Base-by-base conservation (phyloP, 2,329 filamentous ascomycete genomes). In the Fusarium cicatricum region DNA sequence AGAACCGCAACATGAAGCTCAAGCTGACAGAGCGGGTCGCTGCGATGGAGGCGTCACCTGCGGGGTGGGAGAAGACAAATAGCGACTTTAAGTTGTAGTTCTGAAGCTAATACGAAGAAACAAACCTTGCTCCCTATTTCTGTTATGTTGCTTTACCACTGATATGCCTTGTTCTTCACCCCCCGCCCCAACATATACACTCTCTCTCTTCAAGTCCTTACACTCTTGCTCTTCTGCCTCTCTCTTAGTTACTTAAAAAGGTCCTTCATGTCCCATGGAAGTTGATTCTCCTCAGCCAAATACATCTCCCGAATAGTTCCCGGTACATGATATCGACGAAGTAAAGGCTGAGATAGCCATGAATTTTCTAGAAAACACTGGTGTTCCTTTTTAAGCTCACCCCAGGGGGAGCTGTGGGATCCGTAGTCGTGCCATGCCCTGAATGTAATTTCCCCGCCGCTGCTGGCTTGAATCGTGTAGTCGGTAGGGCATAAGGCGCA, bases 81-180 rank as follows among this genome's bases (percentile, higher is more conserved):
- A 82, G 80, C 4, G 90, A 92, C 70, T 94, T 95, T 68, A 95
- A 95, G 73, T 75, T 95, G 38, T 92, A 69, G 55, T 51, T 4
- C 11, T 16, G 34, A 5, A 1, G 19, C 29, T 23, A 33, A 48
- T 10, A 23, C 17, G 36, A 33, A n/a, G 21, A 7, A 29, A 26
- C 1, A 6, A 11, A 12, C 16, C 12, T 31, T 31, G 29, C 11
- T 31, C 14, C 12, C 8, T 32, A 3, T 11, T 14, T 32, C 14
- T 8, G 14, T 11, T 14, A 5, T 7, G 12, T 4, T 14, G 7
- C 21, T 26, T 10, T 26, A 26, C 9, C 23, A 10, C 9, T 26
- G 23, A 26, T 26, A 26, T 10, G 9, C 9, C 23, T 26, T 8
- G 9, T 26, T 10, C 23, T 26, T 8, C 9, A 26, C 23, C 21